Conservation (phyloP, 116 monocot species). For the Iris pallida region DNA sequence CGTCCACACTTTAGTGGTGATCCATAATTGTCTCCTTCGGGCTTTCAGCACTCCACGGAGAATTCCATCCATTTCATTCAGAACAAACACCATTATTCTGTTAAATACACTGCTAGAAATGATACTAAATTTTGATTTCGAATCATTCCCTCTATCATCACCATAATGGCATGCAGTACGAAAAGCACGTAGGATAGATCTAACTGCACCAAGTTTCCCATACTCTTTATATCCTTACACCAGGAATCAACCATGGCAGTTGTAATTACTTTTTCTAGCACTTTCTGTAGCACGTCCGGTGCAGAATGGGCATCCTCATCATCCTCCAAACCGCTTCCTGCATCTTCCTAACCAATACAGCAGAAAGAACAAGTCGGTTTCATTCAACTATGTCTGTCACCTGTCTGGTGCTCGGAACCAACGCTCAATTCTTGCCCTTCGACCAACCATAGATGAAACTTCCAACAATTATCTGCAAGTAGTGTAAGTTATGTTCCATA, state of each 20-base stretch:
- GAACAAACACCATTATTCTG: conserved; percentile 84
- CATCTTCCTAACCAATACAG: too few species aligned
- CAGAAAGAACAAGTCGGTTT: too few species aligned
- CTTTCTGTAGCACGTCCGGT: conserved; percentile 17
- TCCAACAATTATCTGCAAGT: conserved; percentile 28
- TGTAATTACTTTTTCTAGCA: conserved; percentile 55
- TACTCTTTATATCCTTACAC: conserved; percentile 59
- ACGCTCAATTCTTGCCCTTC: conserved; percentile 10
- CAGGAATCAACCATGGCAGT: conserved; percentile 79
- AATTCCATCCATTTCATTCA: conserved; percentile 91
- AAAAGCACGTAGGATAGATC: conserved; percentile 67
- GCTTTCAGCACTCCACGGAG: conserved; percentile 61
- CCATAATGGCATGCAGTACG: conserved; percentile 85
- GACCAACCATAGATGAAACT: conserved; percentile 28
- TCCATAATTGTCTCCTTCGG: conserved; percentile 73
- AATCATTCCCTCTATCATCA: conserved; percentile 47
- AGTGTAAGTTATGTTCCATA: too few species aligned
- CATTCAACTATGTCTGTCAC: conserved; percentile 1
- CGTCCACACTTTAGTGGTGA: conserved; percentile 54
- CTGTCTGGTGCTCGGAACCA: conserved; percentile 17
- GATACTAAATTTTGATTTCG: conserved; percentile 40
- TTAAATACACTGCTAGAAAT: conserved; percentile 81
- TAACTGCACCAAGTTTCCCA: conserved; percentile 44
- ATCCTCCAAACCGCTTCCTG: conserved; percentile 12
- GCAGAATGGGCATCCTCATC: conserved; percentile 19